A percentile compares a stretch with the other conserved stretches of the same genome.
Evolutionary conservation across 345 rosid species (phyloP).

Genomic region (Citrus maxima): DNA sequence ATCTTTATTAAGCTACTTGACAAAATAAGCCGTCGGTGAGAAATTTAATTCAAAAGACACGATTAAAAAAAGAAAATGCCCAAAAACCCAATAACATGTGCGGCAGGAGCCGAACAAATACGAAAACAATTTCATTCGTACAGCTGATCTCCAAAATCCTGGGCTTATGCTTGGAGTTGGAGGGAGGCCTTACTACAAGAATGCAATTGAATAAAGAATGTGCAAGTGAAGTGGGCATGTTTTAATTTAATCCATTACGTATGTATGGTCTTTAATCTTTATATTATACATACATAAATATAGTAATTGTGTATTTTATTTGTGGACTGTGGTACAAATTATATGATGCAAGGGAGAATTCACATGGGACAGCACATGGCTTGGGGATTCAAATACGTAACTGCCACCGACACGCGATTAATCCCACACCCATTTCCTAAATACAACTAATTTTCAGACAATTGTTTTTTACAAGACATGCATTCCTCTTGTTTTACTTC

Average conservation of each 20-base stretch:
- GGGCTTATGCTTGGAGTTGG: background rate
- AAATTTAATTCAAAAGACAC: background rate
- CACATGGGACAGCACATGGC: constrained; percentile 13
- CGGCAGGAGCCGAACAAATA: background rate
- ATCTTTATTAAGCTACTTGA: background rate
- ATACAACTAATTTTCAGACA: background rate
- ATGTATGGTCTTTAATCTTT: background rate
- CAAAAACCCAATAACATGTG: background rate
- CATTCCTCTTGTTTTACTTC: no score
- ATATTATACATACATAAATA: background rate
- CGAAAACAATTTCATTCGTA: background rate
- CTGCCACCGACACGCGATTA: constrained; percentile 9
- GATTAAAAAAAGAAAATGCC: background rate
- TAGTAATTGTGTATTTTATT: background rate
- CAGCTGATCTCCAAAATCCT: background rate
- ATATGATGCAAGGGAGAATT: background rate
- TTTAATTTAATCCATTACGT: background rate
- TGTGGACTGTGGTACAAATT: background rate
- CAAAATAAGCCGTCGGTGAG: constrained; percentile 9
- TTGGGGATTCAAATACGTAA: background rate
- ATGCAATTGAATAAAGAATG: background rate
- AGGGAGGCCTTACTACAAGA: background rate
- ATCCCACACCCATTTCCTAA: background rate
- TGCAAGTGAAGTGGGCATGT: constrained; percentile 5
- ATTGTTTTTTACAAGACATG: no score